Percentiles rank a stretch among this genome's conserved stretches.
phyloP scores from a whole-genome alignment of 139 green algal genomes.

The Axilococcus clingmanii region DNA sequence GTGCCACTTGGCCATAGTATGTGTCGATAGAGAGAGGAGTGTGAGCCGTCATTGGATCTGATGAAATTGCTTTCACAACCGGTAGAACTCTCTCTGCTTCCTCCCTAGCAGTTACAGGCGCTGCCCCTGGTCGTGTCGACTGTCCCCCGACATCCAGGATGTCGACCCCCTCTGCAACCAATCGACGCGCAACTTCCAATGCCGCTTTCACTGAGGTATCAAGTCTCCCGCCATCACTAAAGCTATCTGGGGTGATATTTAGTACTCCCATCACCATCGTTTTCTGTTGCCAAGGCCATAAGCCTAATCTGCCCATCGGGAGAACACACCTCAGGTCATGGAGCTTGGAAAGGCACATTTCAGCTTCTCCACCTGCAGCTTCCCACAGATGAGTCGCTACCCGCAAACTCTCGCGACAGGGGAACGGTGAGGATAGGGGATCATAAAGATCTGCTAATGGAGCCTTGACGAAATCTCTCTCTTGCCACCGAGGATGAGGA shows the following conservation, averaged over 20 bases:
- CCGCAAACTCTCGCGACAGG: neutral
- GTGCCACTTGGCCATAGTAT: slow-evolving; percentile 74
- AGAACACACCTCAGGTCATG: slow-evolving; percentile 36
- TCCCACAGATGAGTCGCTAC: slow-evolving; percentile 24
- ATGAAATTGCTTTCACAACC: slow-evolving; percentile 44
- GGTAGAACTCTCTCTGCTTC: slow-evolving; percentile 78
- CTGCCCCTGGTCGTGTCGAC: slow-evolving; percentile 77
- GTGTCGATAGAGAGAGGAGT: slow-evolving; percentile 84
- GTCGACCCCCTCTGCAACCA: slow-evolving; percentile 69
- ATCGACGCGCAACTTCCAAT: slow-evolving; percentile 39
- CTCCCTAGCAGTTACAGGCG: slow-evolving; percentile 38
- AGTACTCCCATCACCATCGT: slow-evolving; percentile 84
- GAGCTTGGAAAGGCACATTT: slow-evolving; percentile 8
- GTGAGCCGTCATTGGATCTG: slow-evolving; percentile 17
- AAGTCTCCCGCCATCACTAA: slow-evolving; percentile 75
- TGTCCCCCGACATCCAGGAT: slow-evolving; percentile 94
- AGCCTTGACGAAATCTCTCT: slow-evolving; percentile 81
- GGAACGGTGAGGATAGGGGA: neutral
- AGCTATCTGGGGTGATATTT: slow-evolving; percentile 96
- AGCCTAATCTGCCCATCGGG: slow-evolving; percentile 23
- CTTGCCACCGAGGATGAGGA: slow-evolving; percentile 71
- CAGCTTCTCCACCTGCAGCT: slow-evolving; percentile 32
- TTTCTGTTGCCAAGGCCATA: slow-evolving; percentile 32
- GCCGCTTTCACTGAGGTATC: slow-evolving; percentile 22
- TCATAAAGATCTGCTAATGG: slow-evolving; percentile 60